Evolutionary conservation across 2,329 filamentous ascomycete genomes (phyloP).

Genomic region (Rutstroemia sp.): DNA sequence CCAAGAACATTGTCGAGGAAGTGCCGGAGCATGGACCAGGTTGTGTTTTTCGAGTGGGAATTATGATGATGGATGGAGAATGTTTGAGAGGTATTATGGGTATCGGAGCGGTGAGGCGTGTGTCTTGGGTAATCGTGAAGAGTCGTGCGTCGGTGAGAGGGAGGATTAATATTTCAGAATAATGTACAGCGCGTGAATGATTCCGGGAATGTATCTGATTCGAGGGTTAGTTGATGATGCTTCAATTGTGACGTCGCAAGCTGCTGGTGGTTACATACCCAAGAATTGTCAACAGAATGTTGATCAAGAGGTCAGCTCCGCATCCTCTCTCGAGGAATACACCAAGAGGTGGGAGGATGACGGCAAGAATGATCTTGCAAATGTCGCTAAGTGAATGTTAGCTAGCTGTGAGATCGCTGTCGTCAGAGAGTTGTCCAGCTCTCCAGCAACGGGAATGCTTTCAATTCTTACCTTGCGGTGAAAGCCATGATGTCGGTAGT

Average conservation of each 20-base stretch:
- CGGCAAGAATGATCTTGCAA: slow-evolving; percentile 79
- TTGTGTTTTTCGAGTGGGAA: not conserved
- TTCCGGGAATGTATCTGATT: slow-evolving; percentile 8
- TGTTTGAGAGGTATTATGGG: not conserved
- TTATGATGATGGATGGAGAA: not conserved
- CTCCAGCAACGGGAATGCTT: not conserved
- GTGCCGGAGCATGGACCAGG: not conserved
- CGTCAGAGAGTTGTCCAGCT: not conserved
- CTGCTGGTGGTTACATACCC: slow-evolving; percentile 40
- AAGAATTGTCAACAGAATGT: slow-evolving; percentile 39
- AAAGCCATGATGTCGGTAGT: slow-evolving; percentile 40
- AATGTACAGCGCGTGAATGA: slow-evolving; percentile 38
- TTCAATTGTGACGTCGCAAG: not conserved
- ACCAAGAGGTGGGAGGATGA: slow-evolving; percentile 82
- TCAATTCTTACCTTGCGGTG: slow-evolving; percentile 43
- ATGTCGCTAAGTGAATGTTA: slow-evolving; percentile 48
- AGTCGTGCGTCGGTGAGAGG: not conserved
- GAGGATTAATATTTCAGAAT: slow-evolving; percentile 72
- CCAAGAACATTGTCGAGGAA: not conserved
- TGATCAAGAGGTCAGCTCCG: slow-evolving; percentile 81
- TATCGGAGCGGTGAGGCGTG: not conserved
- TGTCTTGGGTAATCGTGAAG: not conserved
- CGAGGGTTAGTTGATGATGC: not conserved
- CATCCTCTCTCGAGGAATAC: slow-evolving; percentile 91
- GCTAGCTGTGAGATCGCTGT: not conserved